A percentile compares a stretch with the other conserved stretches of the same genome.
Conservation (phyloP, 306 rosid genomes). For the Prunus mongolica region DNA sequence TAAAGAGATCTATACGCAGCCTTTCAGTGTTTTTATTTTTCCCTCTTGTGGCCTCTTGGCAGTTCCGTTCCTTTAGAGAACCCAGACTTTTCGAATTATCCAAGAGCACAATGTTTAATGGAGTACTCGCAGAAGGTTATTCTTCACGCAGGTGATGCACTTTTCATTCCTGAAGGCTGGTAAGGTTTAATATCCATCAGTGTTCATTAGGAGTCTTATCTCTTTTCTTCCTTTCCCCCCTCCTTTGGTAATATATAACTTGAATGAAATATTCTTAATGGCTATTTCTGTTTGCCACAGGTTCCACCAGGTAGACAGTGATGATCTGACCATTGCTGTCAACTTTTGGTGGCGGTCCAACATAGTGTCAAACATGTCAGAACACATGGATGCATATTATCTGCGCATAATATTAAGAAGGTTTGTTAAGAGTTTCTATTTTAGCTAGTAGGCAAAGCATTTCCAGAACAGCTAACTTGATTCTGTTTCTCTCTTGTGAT, state of each 20-base stretch:
- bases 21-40: not conserved
- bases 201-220: conserved; percentile 19
- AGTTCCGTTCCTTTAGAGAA: conserved; percentile 75
- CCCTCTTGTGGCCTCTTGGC: conserved; percentile 23
- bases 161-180: conserved; percentile 99
- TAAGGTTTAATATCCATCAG: conserved; percentile 29
- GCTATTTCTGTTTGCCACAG: conserved; percentile 30
- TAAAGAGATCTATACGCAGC: not conserved
- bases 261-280: not conserved
- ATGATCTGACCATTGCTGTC: conserved; percentile 81
- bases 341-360: conserved; percentile 95
- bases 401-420: conserved; percentile 85
- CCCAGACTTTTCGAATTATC: conserved; percentile 66
- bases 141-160: conserved; percentile 87
- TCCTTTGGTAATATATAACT: not conserved
- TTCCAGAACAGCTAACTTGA: conserved; percentile 34
- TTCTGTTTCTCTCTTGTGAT: conserved; percentile 33
- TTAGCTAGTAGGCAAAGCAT: conserved; percentile 4
- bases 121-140: conserved; percentile 60
- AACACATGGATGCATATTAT: conserved; percentile 91
- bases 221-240: no score
- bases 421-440: conserved; percentile 37
- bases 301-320: conserved; percentile 96
- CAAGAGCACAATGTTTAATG: conserved; percentile 66
- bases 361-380: conserved; percentile 62